Evolutionary conservation across 2,329 filamentous ascomycete genomes (phyloP).

Genomic region (Alternaria incomplexa): DNA sequence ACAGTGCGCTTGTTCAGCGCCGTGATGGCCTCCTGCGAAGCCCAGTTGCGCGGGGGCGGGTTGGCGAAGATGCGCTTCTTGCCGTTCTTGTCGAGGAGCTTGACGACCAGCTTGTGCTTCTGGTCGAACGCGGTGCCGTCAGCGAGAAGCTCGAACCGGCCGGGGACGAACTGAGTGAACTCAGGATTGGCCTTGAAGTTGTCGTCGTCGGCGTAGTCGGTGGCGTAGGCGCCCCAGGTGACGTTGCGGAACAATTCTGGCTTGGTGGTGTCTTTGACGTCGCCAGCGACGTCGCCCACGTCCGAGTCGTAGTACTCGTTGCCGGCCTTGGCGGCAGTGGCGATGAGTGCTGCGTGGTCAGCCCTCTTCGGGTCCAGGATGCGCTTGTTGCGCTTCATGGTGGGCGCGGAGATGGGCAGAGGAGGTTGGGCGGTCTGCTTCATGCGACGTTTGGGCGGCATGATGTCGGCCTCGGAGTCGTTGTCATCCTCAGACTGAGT

Average conservation of each 20-base stretch:
- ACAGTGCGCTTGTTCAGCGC: constrained; percentile 39
- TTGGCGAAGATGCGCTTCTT: constrained; percentile 33
- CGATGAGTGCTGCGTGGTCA: constrained; percentile 26
- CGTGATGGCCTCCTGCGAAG: constrained; percentile 30
- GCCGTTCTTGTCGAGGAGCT: constrained; percentile 28
- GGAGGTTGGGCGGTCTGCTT: neutral
- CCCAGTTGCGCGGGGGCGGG: constrained; percentile 37
- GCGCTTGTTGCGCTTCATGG: constrained; percentile 28
- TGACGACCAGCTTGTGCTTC: constrained; percentile 36
- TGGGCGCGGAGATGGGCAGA: neutral
- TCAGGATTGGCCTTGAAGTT: constrained; percentile 23
- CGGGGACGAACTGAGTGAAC: constrained; percentile 36
- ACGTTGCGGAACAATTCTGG: constrained; percentile 36
- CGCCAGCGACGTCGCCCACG: constrained; percentile 20
- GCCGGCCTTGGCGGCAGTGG: constrained; percentile 23
- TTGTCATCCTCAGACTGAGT: constrained; percentile 7
- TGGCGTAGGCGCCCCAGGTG: constrained; percentile 26
- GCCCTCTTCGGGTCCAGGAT: constrained; percentile 26
- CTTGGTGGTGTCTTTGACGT: constrained; percentile 23
- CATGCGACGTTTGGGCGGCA: neutral
- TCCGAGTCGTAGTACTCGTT: constrained; percentile 37
- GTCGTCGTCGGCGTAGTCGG: constrained; percentile 12
- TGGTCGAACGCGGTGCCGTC: constrained; percentile 31
- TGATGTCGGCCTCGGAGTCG: constrained; percentile 21
- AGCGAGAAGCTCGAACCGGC: constrained; percentile 33